Evolutionary conservation across 768 basidiomycete genomes (phyloP).

Genomic region (Russula sp.): DNA sequence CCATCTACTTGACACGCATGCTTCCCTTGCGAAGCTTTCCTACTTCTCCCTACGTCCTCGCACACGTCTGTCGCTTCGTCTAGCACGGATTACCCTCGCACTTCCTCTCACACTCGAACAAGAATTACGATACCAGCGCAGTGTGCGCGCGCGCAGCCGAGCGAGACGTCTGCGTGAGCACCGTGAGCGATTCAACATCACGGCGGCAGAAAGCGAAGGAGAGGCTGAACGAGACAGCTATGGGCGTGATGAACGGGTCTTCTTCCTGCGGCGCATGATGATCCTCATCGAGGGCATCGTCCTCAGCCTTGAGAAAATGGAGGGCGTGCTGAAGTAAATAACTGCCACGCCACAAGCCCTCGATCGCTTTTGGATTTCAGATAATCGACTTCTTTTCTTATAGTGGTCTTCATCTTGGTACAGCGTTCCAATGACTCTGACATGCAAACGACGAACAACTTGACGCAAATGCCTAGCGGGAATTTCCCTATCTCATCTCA

Average conservation of each 20-base stretch:
- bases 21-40: conserved; percentile 67
- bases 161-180: conserved; percentile 28
- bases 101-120: conserved; percentile 72
- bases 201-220: conserved; percentile 28
- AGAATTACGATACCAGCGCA: conserved; percentile 53
- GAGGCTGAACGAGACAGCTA: conserved; percentile 33
- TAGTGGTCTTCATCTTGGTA: background rate
- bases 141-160: conserved; percentile 32
- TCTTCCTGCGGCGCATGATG: conserved; percentile 59
- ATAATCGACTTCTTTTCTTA: background rate
- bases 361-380: background rate
- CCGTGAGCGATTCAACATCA: conserved; percentile 20
- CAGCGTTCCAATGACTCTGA: background rate
- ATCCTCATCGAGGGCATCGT: conserved; percentile 61
- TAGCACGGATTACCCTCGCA: conserved; percentile 72
- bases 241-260: conserved; percentile 27
- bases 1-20: conserved; percentile 78
- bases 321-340: conserved; percentile 41
- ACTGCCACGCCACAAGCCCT: background rate
- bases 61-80: conserved; percentile 68
- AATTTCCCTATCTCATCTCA: background rate
- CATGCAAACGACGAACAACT: background rate
- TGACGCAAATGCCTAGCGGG: background rate
- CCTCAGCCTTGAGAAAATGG: conserved; percentile 62
- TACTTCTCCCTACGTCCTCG: conserved; percentile 78